Evolutionary conservation across 179 eudicot genomes (phyloP), one percentile per base, ranked within the genome.

Genomic region (Corrigiola litoralis): DNA sequence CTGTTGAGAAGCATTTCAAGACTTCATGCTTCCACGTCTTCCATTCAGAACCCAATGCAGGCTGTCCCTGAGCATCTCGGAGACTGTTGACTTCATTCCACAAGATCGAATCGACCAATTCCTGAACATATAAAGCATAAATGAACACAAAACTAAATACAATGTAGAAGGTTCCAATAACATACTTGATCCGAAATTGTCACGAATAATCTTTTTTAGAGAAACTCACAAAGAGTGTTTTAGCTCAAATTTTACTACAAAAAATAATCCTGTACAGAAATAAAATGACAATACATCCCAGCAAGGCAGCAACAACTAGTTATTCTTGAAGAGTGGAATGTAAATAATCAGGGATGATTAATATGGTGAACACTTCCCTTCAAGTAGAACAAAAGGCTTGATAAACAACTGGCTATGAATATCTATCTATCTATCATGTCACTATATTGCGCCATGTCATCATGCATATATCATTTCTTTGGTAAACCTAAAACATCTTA

Each of bases 1-100:
- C 81, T 27, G 74, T 69, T 31, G 90, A 83, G 63, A 85, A 88
- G 70, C 75, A 77, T 79, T 80, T 85, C 85, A 87, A 74, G 63
- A 77, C 89, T 75, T 91, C 99, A 36, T 80, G 84, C 67, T 95
- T 95, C 91, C 90, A 82, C 44, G 65, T 74, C 76, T 80, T 95
- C 95, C 85, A 86, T 61, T 91, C 95, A 71, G 83, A 71, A 67
- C 81, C 83, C 25, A 79, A 61, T 60, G 84, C 89, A 59, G 74
- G 73, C 53, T 79, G 89, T 57, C 65, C 75, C 44, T 68, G 75
- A 70, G 42, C 65, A 80, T 76, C 84, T 66, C 80, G 68, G 37
- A 80, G 74, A 57, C 68, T 61, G 76, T 75, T 74, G 59, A 91
- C 80, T 74, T 86, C 81, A 48, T 79, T 80, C 99, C 97, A 95